Evolutionary conservation across 1,284 basidiomycete genomes (phyloP), one percentile per base, ranked within the genome.

Genomic region (Meira nashicola): DNA sequence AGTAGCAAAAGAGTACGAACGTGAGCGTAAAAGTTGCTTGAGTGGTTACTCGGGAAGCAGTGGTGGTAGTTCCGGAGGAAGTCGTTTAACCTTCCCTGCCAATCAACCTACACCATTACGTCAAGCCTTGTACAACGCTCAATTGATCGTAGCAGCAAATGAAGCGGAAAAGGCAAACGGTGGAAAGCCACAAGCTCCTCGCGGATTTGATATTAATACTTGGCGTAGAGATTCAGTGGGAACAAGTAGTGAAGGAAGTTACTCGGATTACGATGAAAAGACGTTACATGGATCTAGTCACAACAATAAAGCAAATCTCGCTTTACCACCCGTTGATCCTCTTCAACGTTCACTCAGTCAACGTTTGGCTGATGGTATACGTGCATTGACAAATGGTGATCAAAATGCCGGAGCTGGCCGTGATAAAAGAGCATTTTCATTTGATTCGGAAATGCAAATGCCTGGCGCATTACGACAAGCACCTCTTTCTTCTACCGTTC

Each of bases 1-100:
- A 39, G 44, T 71, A 17, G 69, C 69, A 2, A 62, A 67, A 40
- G 53, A 51, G 9, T 71, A 71, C 50, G 39, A 61, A 38, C 52
- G 66, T 12, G 59, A 64, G 37, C 38, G 39, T 44, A 55, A 63
- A n/a, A 14, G 61, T 37, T 41, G 58, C 8, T 55, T 61, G 43
- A 60, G 49, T n/a, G 39, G 53, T 8, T 33, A 33, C 8, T 33
- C 28, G 8, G 46, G 58, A 14, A 41, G 25, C 56, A 39, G 37
- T 23, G 33, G 46, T 23, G 38, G 55, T 43, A 56, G 58, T 46
- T 39, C 17, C 5, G 37, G 38, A 23, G 50, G 50, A 14, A 41
- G 50, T 39, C 38, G 50, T 19, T 25, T 53, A 14, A 50, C 48
- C 14, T 37, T 19, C 12, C 17, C n/a, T 53, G 17, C 38, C 19